A percentile compares a stretch with the other conserved stretches of the same genome.
These are phyloP conservation scores for Lanmaoa pseudosensibilis DNA, from an alignment of 768 basidiomycete species.

Conservation along the genomic window DNA sequence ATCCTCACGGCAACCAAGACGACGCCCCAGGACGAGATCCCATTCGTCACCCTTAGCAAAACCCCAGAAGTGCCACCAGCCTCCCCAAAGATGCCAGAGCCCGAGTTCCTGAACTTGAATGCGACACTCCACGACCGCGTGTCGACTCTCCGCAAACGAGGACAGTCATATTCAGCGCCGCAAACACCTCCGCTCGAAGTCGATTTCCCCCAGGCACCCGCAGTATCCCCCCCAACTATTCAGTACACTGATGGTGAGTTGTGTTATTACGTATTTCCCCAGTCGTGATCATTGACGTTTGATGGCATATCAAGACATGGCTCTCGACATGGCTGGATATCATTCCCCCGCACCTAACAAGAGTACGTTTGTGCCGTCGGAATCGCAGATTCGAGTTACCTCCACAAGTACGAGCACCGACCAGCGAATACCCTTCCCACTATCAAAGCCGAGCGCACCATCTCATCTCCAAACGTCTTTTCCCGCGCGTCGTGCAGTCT, in stretches of 20 bases:
- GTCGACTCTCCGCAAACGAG: constrained; percentile 21
- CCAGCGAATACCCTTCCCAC: constrained; percentile 21
- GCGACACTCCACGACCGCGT: constrained; percentile 34
- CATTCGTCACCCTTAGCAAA: constrained; percentile 20
- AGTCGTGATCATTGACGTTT: background rate
- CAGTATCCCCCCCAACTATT: constrained; percentile 53
- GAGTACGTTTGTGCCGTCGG: background rate
- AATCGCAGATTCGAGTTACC: constrained; percentile 13
- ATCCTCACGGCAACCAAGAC: constrained; percentile 64
- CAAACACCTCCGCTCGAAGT: constrained; percentile 41
- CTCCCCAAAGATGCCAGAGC: constrained; percentile 45
- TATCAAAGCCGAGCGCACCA: constrained; percentile 18
- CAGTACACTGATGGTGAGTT: constrained; percentile 58
- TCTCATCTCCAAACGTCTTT: constrained; percentile 32
- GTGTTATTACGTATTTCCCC: constrained; percentile 9
- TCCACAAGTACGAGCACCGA: constrained; percentile 1
- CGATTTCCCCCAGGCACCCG: constrained; percentile 42
- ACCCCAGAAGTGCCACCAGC: constrained; percentile 8
- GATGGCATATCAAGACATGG: constrained; percentile 52
- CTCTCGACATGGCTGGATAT: constrained; percentile 83
- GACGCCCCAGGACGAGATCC: constrained; percentile 30
- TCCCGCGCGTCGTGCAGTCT: constrained; percentile 52
- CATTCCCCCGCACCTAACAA: constrained; percentile 38
- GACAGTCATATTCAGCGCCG: constrained; percentile 28
- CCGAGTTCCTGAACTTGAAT: constrained; percentile 85